Evolutionary conservation across 1,139 yeast species (phyloP), one percentile per base, ranked within the genome.

Genomic region (Lodderomyces elongisporus): DNA sequence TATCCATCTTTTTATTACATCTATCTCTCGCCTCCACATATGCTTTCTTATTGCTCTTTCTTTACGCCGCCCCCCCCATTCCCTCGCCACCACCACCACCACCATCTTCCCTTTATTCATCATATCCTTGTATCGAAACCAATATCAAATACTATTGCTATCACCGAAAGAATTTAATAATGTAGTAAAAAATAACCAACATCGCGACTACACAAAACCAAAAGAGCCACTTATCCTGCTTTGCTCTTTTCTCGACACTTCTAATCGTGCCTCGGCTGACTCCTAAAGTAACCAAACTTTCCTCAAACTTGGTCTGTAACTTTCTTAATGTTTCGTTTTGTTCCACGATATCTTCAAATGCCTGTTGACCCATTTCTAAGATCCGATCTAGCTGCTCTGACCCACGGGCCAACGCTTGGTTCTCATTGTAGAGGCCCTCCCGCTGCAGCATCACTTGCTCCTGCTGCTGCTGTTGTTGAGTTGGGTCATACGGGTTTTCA

Each of bases 351-450:
- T 89, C 96, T 34, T 85, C 95, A 45, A 88, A 74, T 2, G 95
- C 88, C 37, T 76, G 74, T 41, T 83, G 78, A 1, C 96, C 97
- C 79, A 87, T 82, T 50, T 85, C 96, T 34, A 91, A 59, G 31
- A 91, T 87, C 44, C 85, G 88, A 52, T 91, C 98, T 43, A 91
- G 62, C 52, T 85, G 95, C 38, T 78, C 79, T 22, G 84, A 79
- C 0, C 95, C 88, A 37, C 85, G 65, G 17, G 73, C 70, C 37
- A 91, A 64, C 6, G 82, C 71, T 35, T 74, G 73, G 25, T 70
- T 70, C 51, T 88, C 96, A 41, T 79, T 74, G 39, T 73, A 64
- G 36, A 85, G 60, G 0, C 94, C 94, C 37, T 84, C 83, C 42
- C 67, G 74, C 53, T 77, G 66, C 25, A 70, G 58, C 50, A 75